These are phyloP conservation scores for Aquilaria agallochum DNA, from an alignment of 441 rosid species.

Conservation along the genomic window DNA sequence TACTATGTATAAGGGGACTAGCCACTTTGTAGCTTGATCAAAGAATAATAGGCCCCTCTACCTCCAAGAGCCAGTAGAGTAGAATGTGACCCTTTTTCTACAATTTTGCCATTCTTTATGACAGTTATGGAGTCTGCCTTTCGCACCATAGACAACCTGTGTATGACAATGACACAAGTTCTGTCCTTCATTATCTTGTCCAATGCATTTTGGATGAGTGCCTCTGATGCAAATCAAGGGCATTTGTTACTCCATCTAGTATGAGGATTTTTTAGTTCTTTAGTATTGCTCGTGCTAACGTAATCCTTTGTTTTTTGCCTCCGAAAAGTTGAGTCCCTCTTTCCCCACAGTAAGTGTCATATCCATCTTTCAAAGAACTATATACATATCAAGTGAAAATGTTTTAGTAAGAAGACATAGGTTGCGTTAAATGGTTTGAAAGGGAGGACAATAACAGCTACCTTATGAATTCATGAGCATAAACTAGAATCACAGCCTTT, in stretches of 20 bases:
- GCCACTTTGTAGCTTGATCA: constrained; percentile 33
- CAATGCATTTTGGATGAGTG: constrained; percentile 68
- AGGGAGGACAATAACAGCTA: background rate
- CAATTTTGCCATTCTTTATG: constrained; percentile 47
- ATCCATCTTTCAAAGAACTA: constrained; percentile 41
- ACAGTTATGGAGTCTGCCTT: constrained; percentile 61
- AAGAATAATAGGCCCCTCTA: constrained; percentile 36
- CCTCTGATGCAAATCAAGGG: constrained; percentile 74
- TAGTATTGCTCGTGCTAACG: constrained; percentile 74
- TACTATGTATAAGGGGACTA: constrained; percentile 17
- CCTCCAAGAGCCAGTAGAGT: constrained; percentile 28
- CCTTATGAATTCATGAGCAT: constrained; percentile 57
- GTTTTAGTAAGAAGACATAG: background rate
- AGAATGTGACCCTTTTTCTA: constrained; percentile 45
- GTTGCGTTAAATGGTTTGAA: background rate
- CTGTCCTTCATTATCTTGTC: constrained; percentile 61
- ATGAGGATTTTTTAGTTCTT: constrained; percentile 65
- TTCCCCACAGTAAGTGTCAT: constrained; percentile 53
- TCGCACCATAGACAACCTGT: constrained; percentile 71
- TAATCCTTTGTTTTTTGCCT: constrained; percentile 86
- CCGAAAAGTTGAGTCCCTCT: constrained; percentile 81
- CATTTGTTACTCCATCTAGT: constrained; percentile 88
- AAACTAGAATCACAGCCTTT: constrained; percentile 65
- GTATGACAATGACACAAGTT: constrained; percentile 71
- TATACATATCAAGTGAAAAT: background rate